These are phyloP conservation scores for Hippophae gyantsensis DNA, from an alignment of 306 rosid species.

Conservation along the genomic window DNA sequence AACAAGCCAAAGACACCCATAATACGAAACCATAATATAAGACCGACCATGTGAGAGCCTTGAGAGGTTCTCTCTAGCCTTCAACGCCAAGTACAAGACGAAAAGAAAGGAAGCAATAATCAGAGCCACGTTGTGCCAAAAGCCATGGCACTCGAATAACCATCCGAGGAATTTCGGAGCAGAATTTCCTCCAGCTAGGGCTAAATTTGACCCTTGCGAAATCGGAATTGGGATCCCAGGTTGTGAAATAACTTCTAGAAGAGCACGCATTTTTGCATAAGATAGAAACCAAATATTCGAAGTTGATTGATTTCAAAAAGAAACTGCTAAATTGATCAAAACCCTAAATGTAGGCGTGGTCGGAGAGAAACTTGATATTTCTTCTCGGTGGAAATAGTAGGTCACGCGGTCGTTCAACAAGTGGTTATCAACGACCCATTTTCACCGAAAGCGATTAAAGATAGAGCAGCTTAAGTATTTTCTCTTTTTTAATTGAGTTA, in stretches of 20 bases:
- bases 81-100: slow-evolving; percentile 35
- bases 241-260: slow-evolving; percentile 25
- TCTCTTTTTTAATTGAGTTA: too few species aligned
- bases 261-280: slow-evolving; percentile 23
- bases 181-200: slow-evolving; percentile 19
- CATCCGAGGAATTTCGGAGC: slow-evolving; percentile 26
- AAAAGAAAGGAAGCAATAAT: slow-evolving; percentile 31
- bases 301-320: slow-evolving; percentile 1
- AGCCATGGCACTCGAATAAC: slow-evolving; percentile 60
- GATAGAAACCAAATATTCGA: not conserved
- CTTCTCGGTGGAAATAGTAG: not conserved
- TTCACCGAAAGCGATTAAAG: too few species aligned
- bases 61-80: slow-evolving; percentile 35
- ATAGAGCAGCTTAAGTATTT: too few species aligned
- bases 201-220: slow-evolving; percentile 24
- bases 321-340: slow-evolving; percentile 10
- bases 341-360: slow-evolving; percentile 39
- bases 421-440: not conserved
- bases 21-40: slow-evolving; percentile 42
- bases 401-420: too few species aligned
- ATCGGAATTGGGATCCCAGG: slow-evolving; percentile 26
- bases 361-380: not conserved
- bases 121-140: slow-evolving; percentile 40
- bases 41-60: slow-evolving; percentile 50
- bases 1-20: slow-evolving; percentile 44